These are phyloP conservation scores for Lipomyces mesembrius DNA, from an alignment of 805 yeast genomes.

Conservation along the genomic window DNA sequence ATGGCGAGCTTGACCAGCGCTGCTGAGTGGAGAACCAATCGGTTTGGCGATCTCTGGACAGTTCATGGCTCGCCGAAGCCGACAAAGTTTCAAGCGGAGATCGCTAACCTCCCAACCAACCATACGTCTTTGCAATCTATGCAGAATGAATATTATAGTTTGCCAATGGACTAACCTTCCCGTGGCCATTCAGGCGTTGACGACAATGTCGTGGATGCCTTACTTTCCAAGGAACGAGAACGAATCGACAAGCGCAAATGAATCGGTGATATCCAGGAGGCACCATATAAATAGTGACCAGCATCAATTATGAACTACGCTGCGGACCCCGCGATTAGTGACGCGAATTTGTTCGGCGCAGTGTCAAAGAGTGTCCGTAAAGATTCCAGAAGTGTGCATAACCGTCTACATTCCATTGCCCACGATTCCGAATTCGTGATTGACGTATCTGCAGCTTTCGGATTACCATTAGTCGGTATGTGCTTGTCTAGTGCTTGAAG, in stretches of 20 bases:
- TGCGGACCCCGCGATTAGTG: slow-evolving; percentile 24
- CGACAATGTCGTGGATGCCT: too few species aligned
- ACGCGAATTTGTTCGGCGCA: slow-evolving; percentile 9
- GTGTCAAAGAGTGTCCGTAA: slow-evolving; percentile 53
- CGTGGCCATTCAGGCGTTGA: too few species aligned
- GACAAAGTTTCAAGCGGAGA: too few species aligned
- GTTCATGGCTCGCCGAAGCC: too few species aligned
- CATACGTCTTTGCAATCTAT: too few species aligned
- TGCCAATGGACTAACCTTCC: too few species aligned
- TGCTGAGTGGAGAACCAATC: too few species aligned
- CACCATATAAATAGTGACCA: not conserved
- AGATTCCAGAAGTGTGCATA: slow-evolving; percentile 57
- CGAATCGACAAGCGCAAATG: not conserved
- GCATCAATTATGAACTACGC: slow-evolving; percentile 24
- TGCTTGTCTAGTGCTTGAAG: not conserved
- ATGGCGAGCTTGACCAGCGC: too few species aligned
- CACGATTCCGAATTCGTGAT: slow-evolving; percentile 62
- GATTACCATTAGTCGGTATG: slow-evolving; percentile 44
- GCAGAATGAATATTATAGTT: too few species aligned
- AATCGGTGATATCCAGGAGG: not conserved
- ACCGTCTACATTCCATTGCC: slow-evolving; percentile 72
- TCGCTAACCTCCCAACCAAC: too few species aligned
- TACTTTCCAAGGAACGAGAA: too few species aligned
- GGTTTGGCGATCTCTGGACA: too few species aligned
- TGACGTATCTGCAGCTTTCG: slow-evolving; percentile 48